Evolutionary conservation across 2,329 filamentous ascomycete species (phyloP).

Genomic region (Alternaria conjuncta): DNA sequence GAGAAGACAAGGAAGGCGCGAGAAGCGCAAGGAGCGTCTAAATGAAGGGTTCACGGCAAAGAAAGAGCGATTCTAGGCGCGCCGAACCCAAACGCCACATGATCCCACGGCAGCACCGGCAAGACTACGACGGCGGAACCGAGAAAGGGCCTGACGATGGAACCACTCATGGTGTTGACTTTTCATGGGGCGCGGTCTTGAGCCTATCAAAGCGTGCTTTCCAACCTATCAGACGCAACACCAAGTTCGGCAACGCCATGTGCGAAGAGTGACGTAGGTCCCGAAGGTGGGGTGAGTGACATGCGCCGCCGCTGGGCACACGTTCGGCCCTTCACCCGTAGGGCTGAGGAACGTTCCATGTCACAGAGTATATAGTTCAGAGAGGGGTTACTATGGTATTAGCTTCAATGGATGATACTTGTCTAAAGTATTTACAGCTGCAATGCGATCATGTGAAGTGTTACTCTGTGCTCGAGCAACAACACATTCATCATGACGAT

Average conservation of each 20-base stretch:
- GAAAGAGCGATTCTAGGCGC: background rate
- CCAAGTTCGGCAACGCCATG: slow-evolving; percentile 1
- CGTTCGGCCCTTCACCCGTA: slow-evolving; percentile 18
- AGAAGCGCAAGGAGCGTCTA: background rate
- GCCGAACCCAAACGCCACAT: background rate
- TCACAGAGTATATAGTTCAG: background rate
- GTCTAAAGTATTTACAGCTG: background rate
- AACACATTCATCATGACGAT: background rate
- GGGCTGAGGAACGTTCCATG: slow-evolving; percentile 22
- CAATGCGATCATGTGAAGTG: background rate
- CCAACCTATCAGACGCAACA: slow-evolving; percentile 8
- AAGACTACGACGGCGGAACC: background rate
- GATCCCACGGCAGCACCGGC: slow-evolving; percentile 7
- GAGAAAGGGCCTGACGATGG: background rate
- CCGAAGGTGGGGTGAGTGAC: slow-evolving; percentile 18
- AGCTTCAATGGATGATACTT: background rate
- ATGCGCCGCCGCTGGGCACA: slow-evolving; percentile 11
- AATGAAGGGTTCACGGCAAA: background rate
- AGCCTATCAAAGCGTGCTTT: slow-evolving; percentile 3
- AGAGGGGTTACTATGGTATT: background rate
- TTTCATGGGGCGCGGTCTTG: background rate
- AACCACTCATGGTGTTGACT: slow-evolving; percentile 13
- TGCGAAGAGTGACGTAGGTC: slow-evolving; percentile 17
- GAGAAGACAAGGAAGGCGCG: background rate
- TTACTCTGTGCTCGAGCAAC: background rate